Conservation (phyloP, 164 flowering plant genomes). For the Tetracentron sinense region DNA sequence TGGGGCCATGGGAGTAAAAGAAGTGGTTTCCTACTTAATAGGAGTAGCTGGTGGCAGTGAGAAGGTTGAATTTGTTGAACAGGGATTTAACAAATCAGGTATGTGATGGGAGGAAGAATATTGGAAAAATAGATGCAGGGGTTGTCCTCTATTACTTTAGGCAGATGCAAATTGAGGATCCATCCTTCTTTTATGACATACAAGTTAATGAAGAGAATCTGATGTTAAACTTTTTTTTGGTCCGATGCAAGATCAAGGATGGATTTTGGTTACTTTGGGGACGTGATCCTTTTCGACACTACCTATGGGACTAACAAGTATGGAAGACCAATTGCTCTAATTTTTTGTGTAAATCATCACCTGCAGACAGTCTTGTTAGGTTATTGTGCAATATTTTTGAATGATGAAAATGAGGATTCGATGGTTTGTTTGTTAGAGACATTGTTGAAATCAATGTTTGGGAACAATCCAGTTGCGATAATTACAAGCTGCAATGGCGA, state of each 20-base stretch:
- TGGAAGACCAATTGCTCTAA: constrained; percentile 1
- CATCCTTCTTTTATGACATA: neutral
- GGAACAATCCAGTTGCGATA: neutral
- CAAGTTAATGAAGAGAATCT: neutral
- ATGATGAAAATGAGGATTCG: neutral
- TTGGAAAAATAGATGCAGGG: neutral
- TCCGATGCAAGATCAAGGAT: neutral
- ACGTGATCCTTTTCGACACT: neutral
- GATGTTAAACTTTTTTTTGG: neutral
- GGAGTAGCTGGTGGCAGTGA: neutral
- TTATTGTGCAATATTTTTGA: neutral
- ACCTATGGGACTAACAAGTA: neutral
- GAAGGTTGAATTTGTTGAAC: neutral
- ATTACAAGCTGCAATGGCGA: neutral
- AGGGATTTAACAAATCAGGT: neutral
- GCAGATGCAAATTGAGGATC: neutral
- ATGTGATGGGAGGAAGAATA: neutral
- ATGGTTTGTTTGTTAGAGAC: neutral
- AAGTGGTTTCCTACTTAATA: neutral
- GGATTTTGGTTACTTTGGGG: constrained; percentile 1
- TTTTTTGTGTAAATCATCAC: neutral
- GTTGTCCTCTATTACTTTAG: constrained; percentile 1
- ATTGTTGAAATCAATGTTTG: neutral
- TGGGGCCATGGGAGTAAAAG: neutral
- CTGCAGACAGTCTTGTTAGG: neutral